Evolutionary conservation across 169 alveolate genomes (phyloP).

Genomic region (Plasmodium sp.): DNA sequence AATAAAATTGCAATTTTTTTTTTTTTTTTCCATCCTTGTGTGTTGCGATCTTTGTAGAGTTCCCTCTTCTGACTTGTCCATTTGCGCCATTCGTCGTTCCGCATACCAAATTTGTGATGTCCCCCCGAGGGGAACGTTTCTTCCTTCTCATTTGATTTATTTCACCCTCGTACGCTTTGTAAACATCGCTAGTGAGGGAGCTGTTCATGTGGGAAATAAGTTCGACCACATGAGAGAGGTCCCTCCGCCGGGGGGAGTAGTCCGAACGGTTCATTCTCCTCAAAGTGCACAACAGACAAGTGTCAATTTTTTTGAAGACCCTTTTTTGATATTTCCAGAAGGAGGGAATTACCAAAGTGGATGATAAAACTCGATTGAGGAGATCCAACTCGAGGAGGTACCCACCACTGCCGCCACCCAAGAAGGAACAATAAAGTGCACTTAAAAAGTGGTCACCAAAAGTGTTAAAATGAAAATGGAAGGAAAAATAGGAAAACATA

Average conservation of each 20-base stretch:
- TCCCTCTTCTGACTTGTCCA: background rate
- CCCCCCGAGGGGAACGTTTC: background rate
- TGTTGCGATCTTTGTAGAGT: background rate
- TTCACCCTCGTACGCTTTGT: background rate
- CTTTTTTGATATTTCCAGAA: slow-evolving; percentile 12
- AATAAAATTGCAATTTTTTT: slow-evolving; percentile 6
- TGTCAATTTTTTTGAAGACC: slow-evolving; percentile 13
- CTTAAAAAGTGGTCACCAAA: slow-evolving; percentile 13
- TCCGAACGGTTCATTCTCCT: background rate
- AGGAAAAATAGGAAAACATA: slow-evolving; percentile 23
- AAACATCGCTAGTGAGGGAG: slow-evolving; percentile 23
- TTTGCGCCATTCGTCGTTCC: background rate
- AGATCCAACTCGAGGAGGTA: background rate
- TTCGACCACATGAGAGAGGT: slow-evolving; percentile 8
- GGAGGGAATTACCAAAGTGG: slow-evolving; percentile 16
- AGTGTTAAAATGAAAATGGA: slow-evolving; percentile 32
- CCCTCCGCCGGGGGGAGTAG: background rate
- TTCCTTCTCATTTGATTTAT: background rate
- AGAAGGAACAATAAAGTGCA: slow-evolving; percentile 5
- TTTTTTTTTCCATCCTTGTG: background rate
- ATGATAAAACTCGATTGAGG: slow-evolving; percentile 18
- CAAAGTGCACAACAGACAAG: background rate
- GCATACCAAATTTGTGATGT: background rate
- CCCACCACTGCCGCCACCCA: background rate
- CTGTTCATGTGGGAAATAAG: slow-evolving; percentile 19